phyloP scores from a whole-genome alignment of 192 early-diverging fungal genomes.

The Podila epigama region DNA sequence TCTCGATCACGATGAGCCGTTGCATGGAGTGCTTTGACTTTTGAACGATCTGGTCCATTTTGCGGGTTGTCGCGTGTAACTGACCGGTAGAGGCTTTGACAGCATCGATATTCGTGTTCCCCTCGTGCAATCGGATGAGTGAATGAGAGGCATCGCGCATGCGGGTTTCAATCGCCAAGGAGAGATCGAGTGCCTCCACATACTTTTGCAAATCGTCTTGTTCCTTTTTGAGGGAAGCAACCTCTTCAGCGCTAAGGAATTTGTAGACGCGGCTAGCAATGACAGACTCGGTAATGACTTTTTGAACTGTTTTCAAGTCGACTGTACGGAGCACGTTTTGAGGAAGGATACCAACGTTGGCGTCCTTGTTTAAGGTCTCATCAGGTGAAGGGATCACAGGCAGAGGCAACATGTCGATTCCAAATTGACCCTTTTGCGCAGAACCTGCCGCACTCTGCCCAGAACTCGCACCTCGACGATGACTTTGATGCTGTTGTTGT shows the following conservation, averaged over 20 bases:
- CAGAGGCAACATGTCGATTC: slow-evolving; percentile 29
- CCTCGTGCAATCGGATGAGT: slow-evolving; percentile 51
- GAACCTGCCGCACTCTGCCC: not conserved
- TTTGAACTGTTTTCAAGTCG: slow-evolving; percentile 30
- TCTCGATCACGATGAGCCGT: slow-evolving; percentile 44
- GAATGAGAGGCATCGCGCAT: slow-evolving; percentile 60
- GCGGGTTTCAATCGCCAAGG: slow-evolving; percentile 56
- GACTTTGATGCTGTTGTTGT: not conserved
- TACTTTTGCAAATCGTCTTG: slow-evolving; percentile 50
- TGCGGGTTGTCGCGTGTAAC: slow-evolving; percentile 51
- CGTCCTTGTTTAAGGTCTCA: slow-evolving; percentile 13
- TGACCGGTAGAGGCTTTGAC: slow-evolving; percentile 50
- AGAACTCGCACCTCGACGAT: not conserved
- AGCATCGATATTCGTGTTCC: slow-evolving; percentile 48
- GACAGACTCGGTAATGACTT: slow-evolving; percentile 48
- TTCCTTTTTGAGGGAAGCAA: slow-evolving; percentile 61
- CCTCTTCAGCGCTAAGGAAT: slow-evolving; percentile 53
- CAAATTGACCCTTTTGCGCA: slow-evolving; percentile 17
- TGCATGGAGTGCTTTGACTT: slow-evolving; percentile 44
- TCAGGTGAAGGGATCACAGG: slow-evolving; percentile 43
- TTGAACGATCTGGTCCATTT: slow-evolving; percentile 52
- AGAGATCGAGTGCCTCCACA: slow-evolving; percentile 30
- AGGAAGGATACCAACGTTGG: slow-evolving; percentile 28
- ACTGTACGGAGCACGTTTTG: slow-evolving; percentile 36
- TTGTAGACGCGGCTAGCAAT: slow-evolving; percentile 57